phyloP scores from a whole-genome alignment of 257 asterid genomes.

The Osmanthus fragrans region DNA sequence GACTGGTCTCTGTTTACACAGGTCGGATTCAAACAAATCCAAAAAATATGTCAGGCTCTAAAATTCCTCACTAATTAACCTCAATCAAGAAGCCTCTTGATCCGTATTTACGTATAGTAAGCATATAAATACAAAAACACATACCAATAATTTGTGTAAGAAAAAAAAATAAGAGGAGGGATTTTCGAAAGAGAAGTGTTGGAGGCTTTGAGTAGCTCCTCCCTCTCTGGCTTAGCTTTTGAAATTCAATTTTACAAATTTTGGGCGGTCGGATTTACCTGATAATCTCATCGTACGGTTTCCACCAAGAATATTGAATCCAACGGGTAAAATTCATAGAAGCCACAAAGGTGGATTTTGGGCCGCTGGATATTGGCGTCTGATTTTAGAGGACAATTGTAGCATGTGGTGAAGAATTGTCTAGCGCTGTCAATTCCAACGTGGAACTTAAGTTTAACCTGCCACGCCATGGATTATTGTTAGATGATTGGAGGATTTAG shows the following conservation, averaged over 20 bases:
- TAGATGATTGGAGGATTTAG: slow-evolving; percentile 3
- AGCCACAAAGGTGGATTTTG: neutral
- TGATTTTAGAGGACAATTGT: slow-evolving; percentile 7
- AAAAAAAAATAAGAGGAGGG: slow-evolving; percentile 28
- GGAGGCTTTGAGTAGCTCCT: slow-evolving; percentile 45
- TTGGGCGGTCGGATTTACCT: slow-evolving; percentile 43
- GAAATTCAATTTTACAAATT: slow-evolving; percentile 77
- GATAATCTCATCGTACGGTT: slow-evolving; percentile 43
- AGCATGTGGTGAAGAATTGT: neutral
- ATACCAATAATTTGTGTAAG: slow-evolving; percentile 11
- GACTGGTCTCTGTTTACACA: slow-evolving; percentile 23
- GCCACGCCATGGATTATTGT: neutral
- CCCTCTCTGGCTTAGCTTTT: slow-evolving; percentile 84
- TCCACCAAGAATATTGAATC: slow-evolving; percentile 24
- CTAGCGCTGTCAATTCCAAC: slow-evolving; percentile 24
- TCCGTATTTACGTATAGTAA: slow-evolving; percentile 11
- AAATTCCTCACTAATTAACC: slow-evolving; percentile 28
- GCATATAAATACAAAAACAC: neutral
- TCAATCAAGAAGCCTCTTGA: slow-evolving; percentile 33
- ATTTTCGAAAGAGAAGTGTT: slow-evolving; percentile 23
- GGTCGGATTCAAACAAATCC: slow-evolving; percentile 56
- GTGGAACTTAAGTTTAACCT: neutral
- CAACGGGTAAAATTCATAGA: slow-evolving; percentile 56
- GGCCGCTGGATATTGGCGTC: slow-evolving; percentile 36
- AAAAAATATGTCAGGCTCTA: slow-evolving; percentile 16